phyloP scores from a whole-genome alignment of 148 eudicot species.

The Chenopodium suecicum region DNA sequence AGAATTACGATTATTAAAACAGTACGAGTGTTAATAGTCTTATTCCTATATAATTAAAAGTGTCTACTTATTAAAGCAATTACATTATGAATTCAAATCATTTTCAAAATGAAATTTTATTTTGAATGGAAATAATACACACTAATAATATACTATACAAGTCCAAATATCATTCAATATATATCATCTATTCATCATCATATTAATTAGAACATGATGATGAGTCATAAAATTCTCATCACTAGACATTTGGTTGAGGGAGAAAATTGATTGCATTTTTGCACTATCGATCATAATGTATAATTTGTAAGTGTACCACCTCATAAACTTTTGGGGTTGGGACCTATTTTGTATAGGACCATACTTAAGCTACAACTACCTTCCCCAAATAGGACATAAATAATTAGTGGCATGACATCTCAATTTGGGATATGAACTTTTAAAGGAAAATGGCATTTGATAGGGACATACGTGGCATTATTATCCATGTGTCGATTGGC shows the following conservation, averaged over 20 bases:
- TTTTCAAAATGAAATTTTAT: no score
- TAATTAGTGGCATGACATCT: constrained; percentile 16
- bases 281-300: background rate
- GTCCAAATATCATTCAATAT: no score
- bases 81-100: no score
- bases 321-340: constrained; percentile 1
- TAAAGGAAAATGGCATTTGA: constrained; percentile 22
- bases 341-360: background rate
- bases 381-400: constrained; percentile 27
- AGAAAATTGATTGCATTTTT: background rate
- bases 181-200: background rate
- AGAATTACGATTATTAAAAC: no score
- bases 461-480: constrained; percentile 16
- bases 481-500: constrained; percentile 4
- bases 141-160: no score
- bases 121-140: background rate
- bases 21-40: no score
- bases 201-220: background rate
- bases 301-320: background rate
- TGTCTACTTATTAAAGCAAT: no score
- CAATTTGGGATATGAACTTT: constrained; percentile 11
- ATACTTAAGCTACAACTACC: constrained; percentile 9
- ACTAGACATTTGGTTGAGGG: background rate
- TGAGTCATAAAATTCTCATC: background rate
- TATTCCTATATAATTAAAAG: no score